Base-by-base conservation (phyloP, 257 asterid species). In the Mitragyna speciosa region DNA sequence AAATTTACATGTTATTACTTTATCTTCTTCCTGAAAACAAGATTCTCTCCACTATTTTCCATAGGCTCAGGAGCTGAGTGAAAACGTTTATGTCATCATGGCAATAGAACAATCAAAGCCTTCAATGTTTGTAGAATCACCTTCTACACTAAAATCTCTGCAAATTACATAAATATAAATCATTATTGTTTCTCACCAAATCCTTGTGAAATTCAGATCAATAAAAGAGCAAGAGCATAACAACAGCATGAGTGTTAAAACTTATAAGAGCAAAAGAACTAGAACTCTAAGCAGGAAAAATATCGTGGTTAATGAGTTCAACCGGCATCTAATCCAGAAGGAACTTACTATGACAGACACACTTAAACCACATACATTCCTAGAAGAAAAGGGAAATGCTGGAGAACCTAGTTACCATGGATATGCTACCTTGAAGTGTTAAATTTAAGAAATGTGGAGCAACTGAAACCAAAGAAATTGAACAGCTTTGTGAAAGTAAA, bases 401-500 rank as follows among this genome's bases (percentile, higher is more conserved):
- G 52, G 54, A 4, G 31, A 69, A 41, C 16, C 45, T 41, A 39
- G 22, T 20, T 39, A 69, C 33, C 52, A 69, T 39, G 4, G 47
- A 16, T 16, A 6, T 39, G 47, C 39, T 41, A 12, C 51, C 41
- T 66, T 22, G 52, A 24, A 67, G 16, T 28, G 0, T 31, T 30
- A 41, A 68, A 31, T 28, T 48, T 17, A 67, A 67, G 65, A 51
- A 66, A 77, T 17, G 12, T 33, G 54, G 41, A 14, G 26, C 28
- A 39, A 76, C 12, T 26, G 6, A 61, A 26, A 76, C 33, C 56
- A 41, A 51, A 59, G 39, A 15, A 59, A 36, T 56, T 54, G 10
- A 78, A 61, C 67, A 54, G 77, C 2, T 48, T 65, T 72, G 22
- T 66, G 22, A 77, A 78, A 73, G 66, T 19, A 70, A 75, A 30